A percentile compares a stretch with the other conserved stretches of the same genome.
These are phyloP conservation scores for Sphagnum magellanicum DNA, from an alignment of 228 moss, liverwort and hornwort species.

Conservation along the genomic window DNA sequence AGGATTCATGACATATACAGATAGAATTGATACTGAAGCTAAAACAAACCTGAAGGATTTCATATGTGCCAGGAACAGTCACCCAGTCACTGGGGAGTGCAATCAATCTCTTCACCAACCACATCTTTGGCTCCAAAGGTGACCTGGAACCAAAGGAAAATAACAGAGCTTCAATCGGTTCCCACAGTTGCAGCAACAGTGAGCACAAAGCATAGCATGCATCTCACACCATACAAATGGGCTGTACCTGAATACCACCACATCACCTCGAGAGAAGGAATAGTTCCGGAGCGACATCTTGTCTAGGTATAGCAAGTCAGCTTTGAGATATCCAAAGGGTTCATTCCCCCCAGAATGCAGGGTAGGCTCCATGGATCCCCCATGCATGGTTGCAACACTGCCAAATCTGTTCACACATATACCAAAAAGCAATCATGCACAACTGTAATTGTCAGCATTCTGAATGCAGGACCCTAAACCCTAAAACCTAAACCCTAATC, in stretches of 20 bases:
- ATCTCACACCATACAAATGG: background rate
- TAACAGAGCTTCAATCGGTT: no score
- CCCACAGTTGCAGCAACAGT: no score
- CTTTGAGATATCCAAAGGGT: conserved; percentile 35
- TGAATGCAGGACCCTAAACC: background rate
- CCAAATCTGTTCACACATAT: conserved; percentile 32
- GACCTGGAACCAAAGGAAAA: conserved; percentile 40
- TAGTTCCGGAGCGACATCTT: conserved; percentile 76
- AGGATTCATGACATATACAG: no score
- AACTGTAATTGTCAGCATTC: background rate
- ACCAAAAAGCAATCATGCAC: background rate
- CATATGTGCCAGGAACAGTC: conserved; percentile 91
- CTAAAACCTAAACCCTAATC: background rate
- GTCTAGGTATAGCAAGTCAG: conserved; percentile 72
- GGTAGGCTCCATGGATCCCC: conserved; percentile 94
- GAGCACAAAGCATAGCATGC: no score
- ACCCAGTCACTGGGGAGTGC: conserved; percentile 97
- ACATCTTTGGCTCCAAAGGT: conserved; percentile 84
- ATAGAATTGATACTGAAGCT: background rate
- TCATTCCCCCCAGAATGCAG: conserved; percentile 67
- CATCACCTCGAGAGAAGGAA: conserved; percentile 88
- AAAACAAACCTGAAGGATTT: conserved; percentile 55
- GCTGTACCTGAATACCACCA: conserved; percentile 87
- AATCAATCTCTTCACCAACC: conserved; percentile 89
- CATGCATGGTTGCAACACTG: conserved; percentile 83